phyloP scores from a whole-genome alignment of 2,329 filamentous ascomycete genomes.

The Coleophoma crateriformis region DNA sequence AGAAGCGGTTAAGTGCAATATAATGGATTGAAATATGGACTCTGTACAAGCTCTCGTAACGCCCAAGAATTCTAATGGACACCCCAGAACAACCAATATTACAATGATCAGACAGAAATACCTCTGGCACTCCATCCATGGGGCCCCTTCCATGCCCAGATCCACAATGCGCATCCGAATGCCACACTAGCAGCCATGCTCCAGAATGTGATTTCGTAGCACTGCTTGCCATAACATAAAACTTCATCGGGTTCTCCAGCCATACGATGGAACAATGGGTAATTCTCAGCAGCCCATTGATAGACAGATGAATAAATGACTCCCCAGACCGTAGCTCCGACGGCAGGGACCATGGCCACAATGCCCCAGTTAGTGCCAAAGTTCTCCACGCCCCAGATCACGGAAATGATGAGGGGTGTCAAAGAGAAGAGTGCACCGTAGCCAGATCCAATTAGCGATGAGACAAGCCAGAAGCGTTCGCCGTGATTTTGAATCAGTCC shows the following conservation, averaged over 20 bases:
- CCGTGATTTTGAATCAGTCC: slow-evolving; percentile 69
- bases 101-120: slow-evolving; percentile 52
- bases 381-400: slow-evolving; percentile 98
- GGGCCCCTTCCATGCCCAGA: slow-evolving; percentile 72
- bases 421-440: slow-evolving; percentile 91
- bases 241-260: slow-evolving; percentile 37
- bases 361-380: slow-evolving; percentile 98
- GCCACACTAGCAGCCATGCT: slow-evolving; percentile 77
- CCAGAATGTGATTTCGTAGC: slow-evolving; percentile 82
- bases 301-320: slow-evolving; percentile 81
- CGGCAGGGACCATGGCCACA: slow-evolving; percentile 83
- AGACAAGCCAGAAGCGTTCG: slow-evolving; percentile 80
- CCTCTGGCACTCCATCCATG: slow-evolving; percentile 72
- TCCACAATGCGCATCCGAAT: slow-evolving; percentile 66
- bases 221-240: slow-evolving; percentile 76
- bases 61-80: too few relatives aligned
- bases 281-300: slow-evolving; percentile 54
- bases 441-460: slow-evolving; percentile 77
- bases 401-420: slow-evolving; percentile 87
- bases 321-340: slow-evolving; percentile 86
- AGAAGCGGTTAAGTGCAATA: too few relatives aligned
- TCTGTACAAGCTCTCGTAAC: too few relatives aligned
- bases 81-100: too few relatives aligned
- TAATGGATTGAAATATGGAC: too few relatives aligned
- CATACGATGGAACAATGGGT: slow-evolving; percentile 22